Conservation (phyloP, 2,329 filamentous ascomycete species). For the Neofusicoccum sp. region DNA sequence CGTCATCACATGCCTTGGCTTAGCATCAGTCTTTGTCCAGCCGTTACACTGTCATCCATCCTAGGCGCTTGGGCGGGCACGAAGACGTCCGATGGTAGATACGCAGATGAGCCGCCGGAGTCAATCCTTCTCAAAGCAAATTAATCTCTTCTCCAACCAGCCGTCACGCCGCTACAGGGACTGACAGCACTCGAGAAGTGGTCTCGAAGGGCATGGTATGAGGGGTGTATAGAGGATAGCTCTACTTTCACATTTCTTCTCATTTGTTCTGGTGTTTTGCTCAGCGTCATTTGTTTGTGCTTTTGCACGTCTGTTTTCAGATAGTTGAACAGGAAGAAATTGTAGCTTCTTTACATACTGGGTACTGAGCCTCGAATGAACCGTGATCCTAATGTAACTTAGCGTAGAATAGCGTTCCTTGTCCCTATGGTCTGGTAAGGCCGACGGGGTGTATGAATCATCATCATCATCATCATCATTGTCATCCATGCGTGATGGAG, state of each 20-base stretch:
- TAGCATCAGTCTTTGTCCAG: too few relatives aligned
- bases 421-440: not conserved
- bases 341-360: not conserved
- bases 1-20: too few relatives aligned
- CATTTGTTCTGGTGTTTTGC: not conserved
- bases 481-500: too few relatives aligned
- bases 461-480: not conserved
- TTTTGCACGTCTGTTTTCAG: not conserved
- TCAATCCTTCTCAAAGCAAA: not conserved
- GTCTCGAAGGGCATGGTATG: not conserved
- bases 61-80: not conserved
- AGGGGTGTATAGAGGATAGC: not conserved
- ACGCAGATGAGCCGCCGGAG: not conserved
- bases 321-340: not conserved
- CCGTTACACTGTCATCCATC: not conserved
- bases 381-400: not conserved
- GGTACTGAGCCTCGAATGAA: not conserved
- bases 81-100: not conserved
- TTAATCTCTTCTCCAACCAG: not conserved
- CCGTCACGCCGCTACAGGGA: not conserved
- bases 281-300: not conserved
- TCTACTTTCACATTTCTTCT: not conserved
- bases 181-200: not conserved
- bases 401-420: not conserved
- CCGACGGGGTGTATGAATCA: not conserved